Conservation (phyloP, 768 basidiomycete species). For the Amyloporia xantha region DNA sequence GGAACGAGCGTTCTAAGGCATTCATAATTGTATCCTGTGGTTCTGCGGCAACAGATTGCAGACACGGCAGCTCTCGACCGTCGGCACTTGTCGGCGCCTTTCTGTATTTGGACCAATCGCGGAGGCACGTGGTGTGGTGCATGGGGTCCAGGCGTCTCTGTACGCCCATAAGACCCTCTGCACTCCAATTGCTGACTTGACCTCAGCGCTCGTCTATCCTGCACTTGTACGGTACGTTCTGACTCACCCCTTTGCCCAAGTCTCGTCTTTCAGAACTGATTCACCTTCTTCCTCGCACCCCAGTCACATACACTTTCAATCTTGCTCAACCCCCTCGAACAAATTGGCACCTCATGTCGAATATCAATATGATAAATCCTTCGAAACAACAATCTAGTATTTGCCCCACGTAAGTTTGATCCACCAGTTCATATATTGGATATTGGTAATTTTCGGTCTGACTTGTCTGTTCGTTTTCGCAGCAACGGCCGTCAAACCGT, state of each 20-base stretch:
- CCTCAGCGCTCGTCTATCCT: constrained; percentile 3
- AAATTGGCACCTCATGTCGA: constrained; percentile 88
- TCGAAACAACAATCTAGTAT: constrained; percentile 82
- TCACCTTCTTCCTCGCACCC: neutral
- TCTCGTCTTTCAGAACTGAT: neutral
- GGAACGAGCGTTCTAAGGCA: no score
- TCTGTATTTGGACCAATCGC: neutral
- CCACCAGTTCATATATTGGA: no score
- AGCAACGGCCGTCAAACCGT: constrained; percentile 96
- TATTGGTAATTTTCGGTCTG: neutral
- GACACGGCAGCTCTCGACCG: no score
- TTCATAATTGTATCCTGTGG: no score
- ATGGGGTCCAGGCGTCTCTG: neutral
- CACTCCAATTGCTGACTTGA: constrained; percentile 2
- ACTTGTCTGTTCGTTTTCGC: constrained; percentile 4
- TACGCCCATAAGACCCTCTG: neutral
- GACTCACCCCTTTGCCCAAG: neutral
- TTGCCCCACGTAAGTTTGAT: constrained; percentile 77
- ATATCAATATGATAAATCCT: constrained; percentile 63
- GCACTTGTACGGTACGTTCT: constrained; percentile 1
- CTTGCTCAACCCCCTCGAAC: constrained; percentile 24
- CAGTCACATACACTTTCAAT: no score
- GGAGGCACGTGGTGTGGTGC: neutral
- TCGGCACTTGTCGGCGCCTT: no score
- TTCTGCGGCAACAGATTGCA: no score